These are phyloP conservation scores for Cryphonectria radicalis DNA, from an alignment of 2,329 filamentous ascomycete species.

Conservation along the genomic window DNA sequence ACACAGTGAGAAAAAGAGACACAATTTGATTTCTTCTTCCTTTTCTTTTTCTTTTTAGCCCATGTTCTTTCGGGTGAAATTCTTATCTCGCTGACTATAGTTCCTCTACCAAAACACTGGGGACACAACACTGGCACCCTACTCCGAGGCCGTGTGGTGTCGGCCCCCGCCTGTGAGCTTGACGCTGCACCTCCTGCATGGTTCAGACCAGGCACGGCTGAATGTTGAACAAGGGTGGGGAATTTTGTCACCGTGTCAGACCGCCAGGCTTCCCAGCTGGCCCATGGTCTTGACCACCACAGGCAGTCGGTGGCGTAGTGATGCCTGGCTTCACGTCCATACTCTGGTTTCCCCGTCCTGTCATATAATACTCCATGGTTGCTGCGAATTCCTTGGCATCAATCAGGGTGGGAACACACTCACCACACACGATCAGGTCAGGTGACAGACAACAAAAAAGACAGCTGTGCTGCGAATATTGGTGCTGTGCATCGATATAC, in stretches of 20 bases:
- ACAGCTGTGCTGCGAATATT: slow-evolving; percentile 8
- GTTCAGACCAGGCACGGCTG: background rate
- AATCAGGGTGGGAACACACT: background rate
- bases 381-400: background rate
- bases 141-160: background rate
- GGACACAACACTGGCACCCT: background rate
- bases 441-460: background rate
- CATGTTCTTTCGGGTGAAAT: slow-evolving; percentile 20
- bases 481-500: slow-evolving; percentile 22
- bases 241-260: slow-evolving; percentile 7
- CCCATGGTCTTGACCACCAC: slow-evolving; percentile 6
- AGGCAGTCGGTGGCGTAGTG: slow-evolving; percentile 17
- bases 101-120: background rate
- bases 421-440: background rate
- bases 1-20: background rate
- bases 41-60: background rate
- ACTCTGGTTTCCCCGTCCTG: background rate
- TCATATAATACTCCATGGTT: slow-evolving; percentile 5
- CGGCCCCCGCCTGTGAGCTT: slow-evolving; percentile 18
- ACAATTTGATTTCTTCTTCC: too few species aligned
- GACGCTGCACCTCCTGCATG: background rate
- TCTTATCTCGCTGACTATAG: background rate
- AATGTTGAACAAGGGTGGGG: background rate
- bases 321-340: slow-evolving; percentile 19
- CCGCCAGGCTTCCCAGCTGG: slow-evolving; percentile 8